A percentile compares a stretch with the other conserved stretches of the same genome.
These are phyloP conservation scores for Panicum miliaceum DNA, from an alignment of 176 grass and related monocot genomes.

Conservation along the genomic window DNA sequence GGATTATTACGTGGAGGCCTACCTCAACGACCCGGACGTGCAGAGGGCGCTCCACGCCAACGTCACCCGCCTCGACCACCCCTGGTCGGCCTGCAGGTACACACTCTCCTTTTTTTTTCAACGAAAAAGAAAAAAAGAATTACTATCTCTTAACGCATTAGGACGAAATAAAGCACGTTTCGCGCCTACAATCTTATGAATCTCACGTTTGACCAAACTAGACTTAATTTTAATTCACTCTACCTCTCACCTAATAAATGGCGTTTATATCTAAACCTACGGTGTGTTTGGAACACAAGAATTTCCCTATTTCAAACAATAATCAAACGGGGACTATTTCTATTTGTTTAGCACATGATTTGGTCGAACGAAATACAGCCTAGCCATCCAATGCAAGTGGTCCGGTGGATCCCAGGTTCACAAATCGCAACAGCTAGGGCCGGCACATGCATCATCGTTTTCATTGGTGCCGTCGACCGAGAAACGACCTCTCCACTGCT, in stretches of 20 bases:
- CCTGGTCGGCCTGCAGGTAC: constrained; percentile 87
- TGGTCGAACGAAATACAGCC: not conserved
- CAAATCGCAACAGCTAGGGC: constrained; percentile 20
- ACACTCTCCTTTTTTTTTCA: no score
- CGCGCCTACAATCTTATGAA: no score
- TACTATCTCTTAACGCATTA: no score
- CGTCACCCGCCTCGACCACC: constrained; percentile 64
- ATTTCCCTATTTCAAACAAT: no score
- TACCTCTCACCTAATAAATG: no score
- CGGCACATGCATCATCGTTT: not conserved
- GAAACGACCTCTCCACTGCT: constrained; percentile 17
- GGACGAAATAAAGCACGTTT: no score
- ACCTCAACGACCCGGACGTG: constrained; percentile 73
- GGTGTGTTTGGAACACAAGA: no score
- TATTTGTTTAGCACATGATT: not conserved
- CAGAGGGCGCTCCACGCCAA: constrained; percentile 88
- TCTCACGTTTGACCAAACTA: not conserved
- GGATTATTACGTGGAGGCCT: constrained; percentile 72
- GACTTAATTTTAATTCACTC: not conserved
- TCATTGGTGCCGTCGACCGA: not conserved
- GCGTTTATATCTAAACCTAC: no score
- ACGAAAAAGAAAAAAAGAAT: not conserved
- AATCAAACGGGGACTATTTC: not conserved
- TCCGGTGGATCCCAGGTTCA: not conserved
- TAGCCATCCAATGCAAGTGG: not conserved